These are phyloP conservation scores for Jackrogersella minutella DNA, from an alignment of 495 filamentous ascomycete genomes.

Conservation along the genomic window DNA sequence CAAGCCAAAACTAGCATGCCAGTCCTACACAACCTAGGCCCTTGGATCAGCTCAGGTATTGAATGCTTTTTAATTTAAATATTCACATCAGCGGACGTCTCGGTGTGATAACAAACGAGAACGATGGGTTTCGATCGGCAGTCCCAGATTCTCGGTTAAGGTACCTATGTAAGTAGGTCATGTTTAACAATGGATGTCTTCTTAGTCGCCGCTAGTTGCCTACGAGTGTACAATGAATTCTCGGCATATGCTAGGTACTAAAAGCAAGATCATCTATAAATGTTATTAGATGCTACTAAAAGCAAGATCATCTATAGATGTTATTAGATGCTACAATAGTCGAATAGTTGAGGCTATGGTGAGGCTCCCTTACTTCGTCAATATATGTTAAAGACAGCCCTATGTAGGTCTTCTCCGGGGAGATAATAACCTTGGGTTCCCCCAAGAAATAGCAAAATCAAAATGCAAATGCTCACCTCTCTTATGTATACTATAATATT, in stretches of 20 bases:
- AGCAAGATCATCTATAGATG: slow-evolving; percentile 9
- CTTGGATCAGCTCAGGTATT: not conserved
- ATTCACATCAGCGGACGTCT: slow-evolving; percentile 7
- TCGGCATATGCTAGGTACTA: slow-evolving; percentile 3
- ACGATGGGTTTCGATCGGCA: not conserved
- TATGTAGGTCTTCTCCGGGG: not conserved
- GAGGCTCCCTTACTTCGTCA: not conserved
- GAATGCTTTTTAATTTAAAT: slow-evolving; percentile 11
- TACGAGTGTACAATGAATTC: slow-evolving; percentile 29
- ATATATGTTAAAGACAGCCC: not conserved
- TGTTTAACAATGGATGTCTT: slow-evolving; percentile 22
- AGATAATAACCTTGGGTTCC: not conserved
- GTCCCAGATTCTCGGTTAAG: slow-evolving; percentile 38
- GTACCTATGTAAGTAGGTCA: no score
- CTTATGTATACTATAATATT: slow-evolving; percentile 7
- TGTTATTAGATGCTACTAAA: slow-evolving; percentile 22
- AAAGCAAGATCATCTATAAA: not conserved
- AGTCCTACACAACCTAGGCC: slow-evolving; percentile 15
- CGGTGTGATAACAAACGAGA: not conserved
- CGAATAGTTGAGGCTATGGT: not conserved
- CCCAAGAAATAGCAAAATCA: not conserved
- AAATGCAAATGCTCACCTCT: not conserved
- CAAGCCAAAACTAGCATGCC: slow-evolving; percentile 25
- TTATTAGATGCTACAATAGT: slow-evolving; percentile 3
- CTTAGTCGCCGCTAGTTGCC: slow-evolving; percentile 19